A percentile compares a stretch with the other conserved stretches of the same genome.
phyloP scores from a whole-genome alignment of 805 yeast species.

The Candida lessepsii region DNA sequence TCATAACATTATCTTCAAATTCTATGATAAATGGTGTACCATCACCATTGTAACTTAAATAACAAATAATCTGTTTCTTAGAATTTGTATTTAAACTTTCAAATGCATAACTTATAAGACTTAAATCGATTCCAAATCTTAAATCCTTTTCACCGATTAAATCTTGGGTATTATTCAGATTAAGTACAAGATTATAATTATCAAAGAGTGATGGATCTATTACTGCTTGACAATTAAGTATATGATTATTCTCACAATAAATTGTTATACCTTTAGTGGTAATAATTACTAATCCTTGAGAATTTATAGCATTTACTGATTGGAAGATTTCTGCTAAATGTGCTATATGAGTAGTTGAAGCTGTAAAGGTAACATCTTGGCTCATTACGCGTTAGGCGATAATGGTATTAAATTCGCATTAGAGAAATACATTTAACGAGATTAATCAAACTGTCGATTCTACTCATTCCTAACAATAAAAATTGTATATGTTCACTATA shows the following conservation, averaged over 20 bases:
- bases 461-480: too few species aligned
- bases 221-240: slow-evolving; percentile 31
- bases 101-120: slow-evolving; percentile 35
- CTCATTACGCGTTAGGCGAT: slow-evolving; percentile 9
- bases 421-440: too few species aligned
- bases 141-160: slow-evolving; percentile 10
- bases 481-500: too few species aligned
- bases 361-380: slow-evolving; percentile 7
- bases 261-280: slow-evolving; percentile 31
- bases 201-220: slow-evolving; percentile 39
- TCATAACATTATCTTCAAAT: slow-evolving; percentile 40
- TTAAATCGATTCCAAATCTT: slow-evolving; percentile 37
- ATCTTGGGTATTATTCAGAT: slow-evolving; percentile 5
- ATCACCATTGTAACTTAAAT: slow-evolving; percentile 36
- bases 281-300: slow-evolving; percentile 36
- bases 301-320: slow-evolving; percentile 29
- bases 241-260: slow-evolving; percentile 37
- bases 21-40: slow-evolving; percentile 40
- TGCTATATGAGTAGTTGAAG: slow-evolving; percentile 30
- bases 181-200: slow-evolving; percentile 22
- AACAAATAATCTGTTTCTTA: slow-evolving; percentile 30
- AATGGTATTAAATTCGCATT: too few species aligned
- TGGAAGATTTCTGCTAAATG: slow-evolving; percentile 39
- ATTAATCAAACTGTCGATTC: too few species aligned
- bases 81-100: slow-evolving; percentile 26